Conservation (phyloP, 768 basidiomycete species). For the Kwoniella sp. region DNA sequence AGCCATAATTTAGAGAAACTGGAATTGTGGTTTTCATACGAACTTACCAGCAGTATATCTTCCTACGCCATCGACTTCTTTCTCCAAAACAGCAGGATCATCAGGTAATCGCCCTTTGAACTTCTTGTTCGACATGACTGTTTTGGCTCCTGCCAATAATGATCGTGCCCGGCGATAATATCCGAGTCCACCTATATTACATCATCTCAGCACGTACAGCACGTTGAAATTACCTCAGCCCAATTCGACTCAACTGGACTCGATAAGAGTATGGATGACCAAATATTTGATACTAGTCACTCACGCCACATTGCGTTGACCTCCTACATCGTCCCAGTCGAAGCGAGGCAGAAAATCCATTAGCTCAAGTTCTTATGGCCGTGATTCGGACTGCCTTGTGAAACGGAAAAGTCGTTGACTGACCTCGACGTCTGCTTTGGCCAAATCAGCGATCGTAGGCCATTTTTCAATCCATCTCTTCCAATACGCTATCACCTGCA, state of each 20-base stretch:
- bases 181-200: conserved; percentile 62
- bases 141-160: conserved; percentile 79
- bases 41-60: conserved; percentile 79
- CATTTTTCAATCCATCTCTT: conserved; percentile 82
- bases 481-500: conserved; percentile 83
- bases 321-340: conserved; percentile 59
- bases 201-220: background rate
- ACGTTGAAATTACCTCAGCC: no score
- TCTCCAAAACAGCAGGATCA: conserved; percentile 78
- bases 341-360: background rate
- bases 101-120: conserved; percentile 69
- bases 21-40: no score
- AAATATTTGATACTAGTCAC: no score
- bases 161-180: conserved; percentile 86
- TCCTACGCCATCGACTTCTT: conserved; percentile 81
- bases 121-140: conserved; percentile 60
- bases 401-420: background rate
- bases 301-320: conserved; percentile 84
- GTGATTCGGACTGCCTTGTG: no score
- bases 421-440: conserved; percentile 57
- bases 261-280: no score
- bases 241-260: no score
- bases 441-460: conserved; percentile 76
- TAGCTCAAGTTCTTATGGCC: no score
- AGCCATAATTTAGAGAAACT: no score